Percentiles rank a stretch among this genome's conserved stretches.
Evolutionary conservation across 441 rosid genomes (phyloP).

Genomic region (Adansonia madagascariensis): DNA sequence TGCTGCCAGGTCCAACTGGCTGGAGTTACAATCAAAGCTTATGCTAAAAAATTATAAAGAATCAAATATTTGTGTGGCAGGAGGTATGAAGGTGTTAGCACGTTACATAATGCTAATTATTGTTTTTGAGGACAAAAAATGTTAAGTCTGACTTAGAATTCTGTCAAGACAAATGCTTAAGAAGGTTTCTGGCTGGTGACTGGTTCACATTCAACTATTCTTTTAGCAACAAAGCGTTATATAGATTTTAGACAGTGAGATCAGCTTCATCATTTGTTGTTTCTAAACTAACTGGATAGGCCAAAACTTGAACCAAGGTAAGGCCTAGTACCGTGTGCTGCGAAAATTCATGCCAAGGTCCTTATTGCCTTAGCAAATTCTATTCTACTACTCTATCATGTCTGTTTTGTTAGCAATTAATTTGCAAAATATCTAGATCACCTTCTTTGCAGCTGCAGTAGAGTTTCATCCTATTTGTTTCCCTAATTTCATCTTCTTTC

Average conservation of each 20-base stretch:
- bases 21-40: conserved; percentile 89
- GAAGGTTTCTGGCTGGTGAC: background rate
- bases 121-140: conserved; percentile 7
- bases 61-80: conserved; percentile 90
- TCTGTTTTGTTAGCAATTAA: background rate
- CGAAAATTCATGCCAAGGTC: background rate
- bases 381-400: conserved; percentile 1
- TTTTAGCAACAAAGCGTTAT: conserved; percentile 8
- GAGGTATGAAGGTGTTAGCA: conserved; percentile 82
- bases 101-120: conserved; percentile 24
- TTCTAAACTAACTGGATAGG: background rate
- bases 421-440: background rate
- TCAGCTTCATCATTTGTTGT: background rate
- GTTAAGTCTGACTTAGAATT: background rate
- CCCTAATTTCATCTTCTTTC: background rate
- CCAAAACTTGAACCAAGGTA: conserved; percentile 11
- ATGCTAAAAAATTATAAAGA: conserved; percentile 64
- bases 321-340: background rate
- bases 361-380: conserved; percentile 9
- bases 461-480: conserved; percentile 1
- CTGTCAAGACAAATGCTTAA: background rate
- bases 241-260: background rate
- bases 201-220: conserved; percentile 10
- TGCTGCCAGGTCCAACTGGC: conserved; percentile 84
- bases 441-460: conserved; percentile 2